Conservation (phyloP, 352 stramenopile genomes). For the Saprolegnia parasitica region DNA sequence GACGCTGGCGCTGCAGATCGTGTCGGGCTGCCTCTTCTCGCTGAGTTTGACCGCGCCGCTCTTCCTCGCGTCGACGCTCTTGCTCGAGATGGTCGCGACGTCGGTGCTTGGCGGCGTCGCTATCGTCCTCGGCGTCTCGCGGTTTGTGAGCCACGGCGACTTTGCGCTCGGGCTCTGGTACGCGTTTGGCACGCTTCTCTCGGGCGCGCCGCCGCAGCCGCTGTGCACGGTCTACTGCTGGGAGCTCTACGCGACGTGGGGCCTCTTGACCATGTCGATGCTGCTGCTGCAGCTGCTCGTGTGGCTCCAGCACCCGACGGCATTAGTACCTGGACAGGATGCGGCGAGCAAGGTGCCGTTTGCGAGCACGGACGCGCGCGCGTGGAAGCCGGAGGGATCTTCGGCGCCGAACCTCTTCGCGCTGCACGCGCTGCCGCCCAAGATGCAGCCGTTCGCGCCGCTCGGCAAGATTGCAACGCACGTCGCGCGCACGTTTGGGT, state of each 20-base stretch:
- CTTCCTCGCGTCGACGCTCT: neutral
- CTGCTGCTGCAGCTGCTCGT: slow-evolving; percentile 49
- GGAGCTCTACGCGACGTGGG: slow-evolving; percentile 56
- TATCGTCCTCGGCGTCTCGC: slow-evolving; percentile 67
- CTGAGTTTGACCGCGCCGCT: neutral
- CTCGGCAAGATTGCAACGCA: slow-evolving; percentile 82
- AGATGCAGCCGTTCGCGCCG: slow-evolving; percentile 81
- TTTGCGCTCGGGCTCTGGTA: slow-evolving; percentile 61
- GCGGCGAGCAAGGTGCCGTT: slow-evolving; percentile 49
- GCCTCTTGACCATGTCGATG: slow-evolving; percentile 37
- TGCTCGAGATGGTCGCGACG: slow-evolving; percentile 50
- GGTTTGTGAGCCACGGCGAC: slow-evolving; percentile 57
- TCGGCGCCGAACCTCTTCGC: slow-evolving; percentile 75
- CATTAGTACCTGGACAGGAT: no score
- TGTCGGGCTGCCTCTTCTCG: neutral
- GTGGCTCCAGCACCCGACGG: slow-evolving; percentile 31
- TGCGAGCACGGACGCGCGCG: slow-evolving; percentile 75
- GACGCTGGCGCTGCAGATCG: neutral
- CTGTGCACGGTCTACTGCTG: slow-evolving; percentile 58
- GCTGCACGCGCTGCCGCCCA: slow-evolving; percentile 49
- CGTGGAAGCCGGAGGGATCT: slow-evolving; percentile 49
- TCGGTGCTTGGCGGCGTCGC: slow-evolving; percentile 57
- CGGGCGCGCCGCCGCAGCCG: slow-evolving; percentile 37
- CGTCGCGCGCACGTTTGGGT: slow-evolving; percentile 50
- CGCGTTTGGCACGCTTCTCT: slow-evolving; percentile 62